Conservation (phyloP, 192 early-diverging fungal genomes). For the Lobulomyces angularis region DNA sequence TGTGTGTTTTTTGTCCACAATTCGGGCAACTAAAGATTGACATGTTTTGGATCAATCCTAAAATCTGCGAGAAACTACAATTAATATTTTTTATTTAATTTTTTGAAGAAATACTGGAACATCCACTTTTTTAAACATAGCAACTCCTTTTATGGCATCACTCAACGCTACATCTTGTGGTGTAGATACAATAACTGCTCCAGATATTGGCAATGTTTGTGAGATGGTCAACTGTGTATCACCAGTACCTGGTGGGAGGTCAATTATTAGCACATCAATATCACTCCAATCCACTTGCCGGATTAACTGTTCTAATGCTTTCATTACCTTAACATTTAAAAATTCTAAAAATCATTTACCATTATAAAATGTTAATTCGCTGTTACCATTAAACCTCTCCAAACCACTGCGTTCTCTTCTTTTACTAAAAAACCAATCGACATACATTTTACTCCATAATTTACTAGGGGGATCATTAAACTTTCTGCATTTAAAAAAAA, state of each 20-base stretch:
- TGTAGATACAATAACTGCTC: slow-evolving; percentile 77
- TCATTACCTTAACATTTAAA: slow-evolving; percentile 83
- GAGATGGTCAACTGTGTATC: slow-evolving; percentile 75
- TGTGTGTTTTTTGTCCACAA: slow-evolving; percentile 61
- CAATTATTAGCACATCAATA: slow-evolving; percentile 70
- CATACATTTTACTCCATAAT: slow-evolving; percentile 85
- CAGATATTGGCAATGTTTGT: slow-evolving; percentile 59
- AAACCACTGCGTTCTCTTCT: slow-evolving; percentile 64
- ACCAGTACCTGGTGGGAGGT: slow-evolving; percentile 90
- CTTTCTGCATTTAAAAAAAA: slow-evolving; percentile 17
- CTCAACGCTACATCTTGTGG: slow-evolving; percentile 80
- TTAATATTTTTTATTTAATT: background rate
- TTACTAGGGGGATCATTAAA: slow-evolving; percentile 55
- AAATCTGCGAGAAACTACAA: slow-evolving; percentile 37
- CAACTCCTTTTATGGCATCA: slow-evolving; percentile 65
- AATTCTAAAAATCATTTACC: background rate
- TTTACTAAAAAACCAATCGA: slow-evolving; percentile 80
- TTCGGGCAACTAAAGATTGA: slow-evolving; percentile 64
- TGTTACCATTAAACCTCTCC: slow-evolving; percentile 77
- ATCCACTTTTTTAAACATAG: slow-evolving; percentile 72
- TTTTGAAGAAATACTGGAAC: slow-evolving; percentile 47
- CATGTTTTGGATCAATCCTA: slow-evolving; percentile 87
- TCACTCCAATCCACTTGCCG: slow-evolving; percentile 70
- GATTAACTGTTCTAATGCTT: slow-evolving; percentile 74
- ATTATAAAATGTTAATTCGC: slow-evolving; percentile 2